These are phyloP conservation scores for Umbelopsis sp. DNA, from an alignment of 192 early-diverging fungal species.

Conservation along the genomic window DNA sequence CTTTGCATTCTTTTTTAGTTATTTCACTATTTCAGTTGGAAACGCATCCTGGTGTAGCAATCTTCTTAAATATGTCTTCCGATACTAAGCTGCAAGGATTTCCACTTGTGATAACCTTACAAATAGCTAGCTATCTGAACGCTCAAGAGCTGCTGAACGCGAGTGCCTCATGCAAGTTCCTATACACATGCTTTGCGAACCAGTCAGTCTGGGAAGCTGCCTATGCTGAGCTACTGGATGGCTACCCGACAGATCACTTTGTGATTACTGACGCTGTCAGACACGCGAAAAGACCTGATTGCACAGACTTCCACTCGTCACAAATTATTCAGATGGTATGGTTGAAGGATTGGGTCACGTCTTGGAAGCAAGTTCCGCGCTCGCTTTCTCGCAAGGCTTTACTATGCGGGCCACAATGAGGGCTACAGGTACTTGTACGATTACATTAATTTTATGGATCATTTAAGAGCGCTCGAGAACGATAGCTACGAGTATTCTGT, in stretches of 20 bases:
- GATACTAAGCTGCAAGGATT: background rate
- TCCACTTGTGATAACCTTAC: background rate
- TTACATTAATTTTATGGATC: background rate
- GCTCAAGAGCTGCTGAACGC: background rate
- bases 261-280: background rate
- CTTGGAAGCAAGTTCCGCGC: background rate
- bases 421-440: background rate
- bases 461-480: background rate
- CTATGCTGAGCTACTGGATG: background rate
- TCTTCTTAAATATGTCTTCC: too few species aligned
- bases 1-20: too few species aligned
- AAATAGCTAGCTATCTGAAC: background rate
- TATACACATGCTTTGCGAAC: background rate
- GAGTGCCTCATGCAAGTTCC: background rate
- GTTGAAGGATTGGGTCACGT: background rate
- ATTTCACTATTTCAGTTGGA: too few species aligned
- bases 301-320: background rate
- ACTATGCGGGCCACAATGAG: background rate
- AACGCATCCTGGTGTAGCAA: too few species aligned
- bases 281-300: background rate
- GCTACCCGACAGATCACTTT: background rate
- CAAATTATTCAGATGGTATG: background rate
- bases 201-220: conserved; percentile 1
- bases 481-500: background rate
- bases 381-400: background rate